Evolutionary conservation across 73 alveolate species (phyloP).

Genomic region (Urostyla sp.): DNA sequence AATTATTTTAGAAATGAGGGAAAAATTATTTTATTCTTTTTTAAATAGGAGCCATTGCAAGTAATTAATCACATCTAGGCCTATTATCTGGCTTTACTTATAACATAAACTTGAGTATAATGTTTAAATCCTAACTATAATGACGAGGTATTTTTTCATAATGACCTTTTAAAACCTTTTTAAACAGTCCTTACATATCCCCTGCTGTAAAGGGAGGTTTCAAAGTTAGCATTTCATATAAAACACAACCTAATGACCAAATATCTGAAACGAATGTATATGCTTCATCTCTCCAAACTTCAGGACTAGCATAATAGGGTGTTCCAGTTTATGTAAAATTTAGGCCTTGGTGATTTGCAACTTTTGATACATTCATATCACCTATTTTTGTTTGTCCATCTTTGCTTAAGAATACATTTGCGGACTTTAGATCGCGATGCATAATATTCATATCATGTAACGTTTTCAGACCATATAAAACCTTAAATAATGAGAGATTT

Average conservation of each 20-base stretch:
- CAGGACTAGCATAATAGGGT: constrained; percentile 94
- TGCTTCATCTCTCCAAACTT: constrained; percentile 89
- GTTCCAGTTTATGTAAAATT: constrained; percentile 93
- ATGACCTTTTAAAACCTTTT: constrained; percentile 84
- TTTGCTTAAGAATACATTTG: constrained; percentile 78
- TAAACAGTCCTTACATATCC: constrained; percentile 81
- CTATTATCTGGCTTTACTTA: constrained; percentile 73
- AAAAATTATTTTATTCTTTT: constrained; percentile 34
- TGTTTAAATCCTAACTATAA: constrained; percentile 74
- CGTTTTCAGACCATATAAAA: constrained; percentile 69
- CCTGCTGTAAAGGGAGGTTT: constrained; percentile 83
- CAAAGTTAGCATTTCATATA: constrained; percentile 82
- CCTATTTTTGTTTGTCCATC: constrained; percentile 87
- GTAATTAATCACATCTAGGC: constrained; percentile 80
- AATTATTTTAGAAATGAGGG: constrained; percentile 20
- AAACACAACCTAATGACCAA: constrained; percentile 89
- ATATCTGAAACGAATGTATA: constrained; percentile 85
- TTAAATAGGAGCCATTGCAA: constrained; percentile 16
- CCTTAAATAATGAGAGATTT: neutral
- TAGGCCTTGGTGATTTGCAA: constrained; percentile 75
- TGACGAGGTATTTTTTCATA: constrained; percentile 72
- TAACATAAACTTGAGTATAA: constrained; percentile 64
- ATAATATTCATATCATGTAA: constrained; percentile 83
- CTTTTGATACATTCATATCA: constrained; percentile 89
- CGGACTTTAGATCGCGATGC: constrained; percentile 87